Evolutionary conservation across 1,284 basidiomycete species (phyloP).

Genomic region (Ustilago trichophora): DNA sequence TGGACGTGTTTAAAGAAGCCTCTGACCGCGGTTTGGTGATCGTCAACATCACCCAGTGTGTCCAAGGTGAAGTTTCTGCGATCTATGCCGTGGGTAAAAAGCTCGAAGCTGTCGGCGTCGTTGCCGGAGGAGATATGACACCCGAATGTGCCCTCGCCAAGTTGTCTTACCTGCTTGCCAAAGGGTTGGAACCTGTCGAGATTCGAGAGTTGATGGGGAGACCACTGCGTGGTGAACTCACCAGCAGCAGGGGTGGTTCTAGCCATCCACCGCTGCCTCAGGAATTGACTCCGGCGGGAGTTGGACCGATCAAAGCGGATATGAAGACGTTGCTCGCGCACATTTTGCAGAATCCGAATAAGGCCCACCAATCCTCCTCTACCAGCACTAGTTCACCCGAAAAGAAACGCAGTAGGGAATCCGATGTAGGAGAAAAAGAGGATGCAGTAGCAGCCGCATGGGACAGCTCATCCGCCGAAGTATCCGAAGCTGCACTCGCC

Average conservation of each 20-base stretch:
- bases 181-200: conserved; percentile 76
- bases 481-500: conserved; percentile 21
- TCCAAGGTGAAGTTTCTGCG: conserved; percentile 70
- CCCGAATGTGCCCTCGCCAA: conserved; percentile 92
- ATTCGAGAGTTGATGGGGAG: conserved; percentile 80
- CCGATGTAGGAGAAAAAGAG: neutral
- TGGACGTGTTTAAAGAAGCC: conserved; percentile 77
- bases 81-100: conserved; percentile 82
- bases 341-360: conserved; percentile 37
- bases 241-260: conserved; percentile 60
- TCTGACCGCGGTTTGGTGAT: conserved; percentile 83
- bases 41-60: conserved; percentile 89
- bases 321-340: conserved; percentile 39
- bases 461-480: conserved; percentile 29
- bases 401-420: neutral
- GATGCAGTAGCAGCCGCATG: conserved; percentile 17
- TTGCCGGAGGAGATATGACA: conserved; percentile 78
- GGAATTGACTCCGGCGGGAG: conserved; percentile 28
- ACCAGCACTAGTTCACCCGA: neutral
- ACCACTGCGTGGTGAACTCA: conserved; percentile 87
- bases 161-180: conserved; percentile 85
- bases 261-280: conserved; percentile 7
- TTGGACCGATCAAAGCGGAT: conserved; percentile 30
- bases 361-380: no score
- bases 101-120: conserved; percentile 69